phyloP scores from a whole-genome alignment of 2,329 filamentous ascomycete species.

The Beauveria caledonica region DNA sequence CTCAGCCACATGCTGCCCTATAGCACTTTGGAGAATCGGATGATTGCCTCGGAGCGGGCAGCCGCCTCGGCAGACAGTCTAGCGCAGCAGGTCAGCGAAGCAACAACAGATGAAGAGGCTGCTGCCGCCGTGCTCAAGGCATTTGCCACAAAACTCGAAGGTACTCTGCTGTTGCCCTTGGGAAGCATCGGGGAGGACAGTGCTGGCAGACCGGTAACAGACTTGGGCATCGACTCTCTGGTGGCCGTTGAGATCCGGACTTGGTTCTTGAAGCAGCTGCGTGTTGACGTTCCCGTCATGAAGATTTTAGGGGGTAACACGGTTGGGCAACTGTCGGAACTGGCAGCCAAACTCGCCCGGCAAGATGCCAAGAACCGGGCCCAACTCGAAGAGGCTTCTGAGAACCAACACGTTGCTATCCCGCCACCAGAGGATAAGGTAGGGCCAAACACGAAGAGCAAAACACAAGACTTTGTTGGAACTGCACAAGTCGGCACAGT shows the following conservation, averaged over 20 bases:
- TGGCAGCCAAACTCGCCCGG: background rate
- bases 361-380: background rate
- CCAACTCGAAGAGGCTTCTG: background rate
- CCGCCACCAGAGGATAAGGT: background rate
- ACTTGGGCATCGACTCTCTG: slow-evolving; percentile 24
- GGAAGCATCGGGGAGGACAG: background rate
- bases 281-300: slow-evolving; percentile 36
- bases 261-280: slow-evolving; percentile 39
- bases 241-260: slow-evolving; percentile 30
- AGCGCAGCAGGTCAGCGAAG: background rate
- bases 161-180: background rate
- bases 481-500: no score
- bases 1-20: background rate
- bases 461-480: background rate
- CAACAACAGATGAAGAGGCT: background rate
- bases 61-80: background rate
- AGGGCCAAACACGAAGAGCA: no score
- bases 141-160: background rate
- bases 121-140: background rate
- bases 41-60: background rate
- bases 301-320: slow-evolving; percentile 25
- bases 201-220: background rate
- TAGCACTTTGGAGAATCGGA: background rate
- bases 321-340: background rate
- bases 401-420: background rate